These are phyloP conservation scores for Penicillium robsamsonii DNA, from an alignment of 495 filamentous ascomycete genomes.

Conservation along the genomic window DNA sequence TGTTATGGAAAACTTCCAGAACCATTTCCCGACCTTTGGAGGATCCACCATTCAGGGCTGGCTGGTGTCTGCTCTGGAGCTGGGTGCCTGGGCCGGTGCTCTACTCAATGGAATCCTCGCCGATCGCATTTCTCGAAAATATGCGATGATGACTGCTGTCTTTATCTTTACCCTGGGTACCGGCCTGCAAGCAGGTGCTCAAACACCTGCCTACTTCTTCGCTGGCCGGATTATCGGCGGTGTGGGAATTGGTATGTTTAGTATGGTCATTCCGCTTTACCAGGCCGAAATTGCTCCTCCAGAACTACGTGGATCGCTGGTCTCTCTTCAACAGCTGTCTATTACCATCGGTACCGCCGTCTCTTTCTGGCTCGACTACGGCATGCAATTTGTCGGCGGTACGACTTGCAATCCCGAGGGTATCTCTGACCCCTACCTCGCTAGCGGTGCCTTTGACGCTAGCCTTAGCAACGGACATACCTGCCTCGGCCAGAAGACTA, in stretches of 20 bases:
- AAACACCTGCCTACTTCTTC: conserved; percentile 2
- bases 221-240: conserved; percentile 4
- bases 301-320: conserved; percentile 4
- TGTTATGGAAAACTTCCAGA: conserved; percentile 31
- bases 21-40: conserved; percentile 49
- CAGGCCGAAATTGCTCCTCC: conserved; percentile 3
- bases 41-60: conserved; percentile 48
- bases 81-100: conserved; percentile 8
- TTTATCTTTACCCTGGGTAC: conserved; percentile 6
- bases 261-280: conserved; percentile 14
- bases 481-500: conserved; percentile 26
- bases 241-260: conserved; percentile 9
- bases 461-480: not conserved
- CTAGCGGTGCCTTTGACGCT: not conserved
- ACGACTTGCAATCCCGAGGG: conserved; percentile 13
- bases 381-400: conserved; percentile 37
- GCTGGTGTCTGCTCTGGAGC: conserved; percentile 3
- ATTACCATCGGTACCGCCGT: conserved; percentile 35
- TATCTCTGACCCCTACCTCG: not conserved
- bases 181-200: not conserved
- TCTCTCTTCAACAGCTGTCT: conserved; percentile 25
- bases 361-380: conserved; percentile 31
- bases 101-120: conserved; percentile 5
- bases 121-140: conserved; percentile 5
- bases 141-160: conserved; percentile 2